phyloP scores from a whole-genome alignment of 495 filamentous ascomycete genomes.

The Evernia prunastri region DNA sequence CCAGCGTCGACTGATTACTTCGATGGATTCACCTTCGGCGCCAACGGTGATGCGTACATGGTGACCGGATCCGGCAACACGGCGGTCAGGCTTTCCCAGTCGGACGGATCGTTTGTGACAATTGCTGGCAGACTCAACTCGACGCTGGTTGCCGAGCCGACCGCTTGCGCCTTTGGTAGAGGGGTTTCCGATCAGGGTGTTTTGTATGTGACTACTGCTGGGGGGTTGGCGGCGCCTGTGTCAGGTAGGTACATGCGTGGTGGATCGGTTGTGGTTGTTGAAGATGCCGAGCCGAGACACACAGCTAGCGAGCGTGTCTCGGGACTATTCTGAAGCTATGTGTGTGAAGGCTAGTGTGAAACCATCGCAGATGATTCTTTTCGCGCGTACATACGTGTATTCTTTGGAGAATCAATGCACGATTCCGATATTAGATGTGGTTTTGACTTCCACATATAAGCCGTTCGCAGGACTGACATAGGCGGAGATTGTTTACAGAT shows the following conservation, averaged over 20 bases:
- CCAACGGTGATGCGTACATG: conserved; percentile 19
- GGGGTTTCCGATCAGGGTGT: conserved; percentile 16
- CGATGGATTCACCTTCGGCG: conserved; percentile 31
- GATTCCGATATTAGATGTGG: too few relatives aligned
- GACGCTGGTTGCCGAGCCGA: conserved; percentile 21
- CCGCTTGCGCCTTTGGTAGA: conserved; percentile 27
- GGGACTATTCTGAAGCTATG: too few relatives aligned
- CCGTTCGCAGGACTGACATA: too few relatives aligned
- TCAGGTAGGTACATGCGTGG: not conserved
- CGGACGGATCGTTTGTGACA: conserved; percentile 14
- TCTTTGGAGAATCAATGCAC: too few relatives aligned
- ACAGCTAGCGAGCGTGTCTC: too few relatives aligned
- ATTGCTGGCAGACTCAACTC: conserved; percentile 19
- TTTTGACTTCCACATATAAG: too few relatives aligned
- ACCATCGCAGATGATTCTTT: too few relatives aligned
- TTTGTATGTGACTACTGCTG: not conserved
- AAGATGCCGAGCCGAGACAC: not conserved
- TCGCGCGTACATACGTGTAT: too few relatives aligned
- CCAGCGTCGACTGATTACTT: conserved; percentile 22
- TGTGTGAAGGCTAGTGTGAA: too few relatives aligned
- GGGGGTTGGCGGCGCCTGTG: not conserved
- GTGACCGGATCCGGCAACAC: conserved; percentile 16
- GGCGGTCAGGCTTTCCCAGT: conserved; percentile 18
- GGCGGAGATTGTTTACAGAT: too few relatives aligned
- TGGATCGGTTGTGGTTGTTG: not conserved